These are phyloP conservation scores for Apiospora phragmitis DNA, from an alignment of 2,329 filamentous ascomycete species.

Conservation along the genomic window DNA sequence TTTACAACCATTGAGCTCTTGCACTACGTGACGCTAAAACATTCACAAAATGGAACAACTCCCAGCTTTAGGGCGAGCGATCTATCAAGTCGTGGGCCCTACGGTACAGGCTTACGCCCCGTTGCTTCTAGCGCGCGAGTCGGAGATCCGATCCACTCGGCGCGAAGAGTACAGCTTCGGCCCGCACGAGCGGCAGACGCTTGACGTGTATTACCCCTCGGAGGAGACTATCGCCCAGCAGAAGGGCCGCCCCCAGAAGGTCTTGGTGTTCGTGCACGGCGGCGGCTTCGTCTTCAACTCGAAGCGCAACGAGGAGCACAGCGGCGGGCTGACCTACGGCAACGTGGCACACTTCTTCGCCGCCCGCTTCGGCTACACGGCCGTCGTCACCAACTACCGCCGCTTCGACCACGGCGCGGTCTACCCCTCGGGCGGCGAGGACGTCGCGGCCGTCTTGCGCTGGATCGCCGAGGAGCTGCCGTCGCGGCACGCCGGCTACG, in stretches of 20 bases:
- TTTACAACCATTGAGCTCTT: not conserved
- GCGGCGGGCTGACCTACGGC: conserved; percentile 30
- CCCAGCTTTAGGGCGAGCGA: conserved; percentile 17
- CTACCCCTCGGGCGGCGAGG: conserved; percentile 42
- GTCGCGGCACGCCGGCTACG: conserved; percentile 23
- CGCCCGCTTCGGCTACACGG: conserved; percentile 32
- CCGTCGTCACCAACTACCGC: conserved; percentile 40
- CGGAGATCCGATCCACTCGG: conserved; percentile 27
- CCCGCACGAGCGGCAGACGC: conserved; percentile 33
- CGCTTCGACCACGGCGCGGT: conserved; percentile 38
- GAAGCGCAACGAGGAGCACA: conserved; percentile 28
- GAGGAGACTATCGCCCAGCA: not conserved
- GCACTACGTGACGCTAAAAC: not conserved
- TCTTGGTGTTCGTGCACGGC: conserved; percentile 35
- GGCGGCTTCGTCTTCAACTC: conserved; percentile 35
- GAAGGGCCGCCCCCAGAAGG: conserved; percentile 20
- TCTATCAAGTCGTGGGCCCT: conserved; percentile 23
- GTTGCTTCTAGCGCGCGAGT: conserved; percentile 23
- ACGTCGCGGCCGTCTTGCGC: conserved; percentile 35
- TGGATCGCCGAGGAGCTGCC: conserved; percentile 31
- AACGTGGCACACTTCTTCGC: conserved; percentile 43
- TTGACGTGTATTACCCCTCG: conserved; percentile 38
- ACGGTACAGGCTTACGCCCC: conserved; percentile 27
- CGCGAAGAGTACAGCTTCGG: conserved; percentile 36
- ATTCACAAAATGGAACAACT: conserved; percentile 23